phyloP scores from a whole-genome alignment of 768 basidiomycete species.

The Collybia nuda region DNA sequence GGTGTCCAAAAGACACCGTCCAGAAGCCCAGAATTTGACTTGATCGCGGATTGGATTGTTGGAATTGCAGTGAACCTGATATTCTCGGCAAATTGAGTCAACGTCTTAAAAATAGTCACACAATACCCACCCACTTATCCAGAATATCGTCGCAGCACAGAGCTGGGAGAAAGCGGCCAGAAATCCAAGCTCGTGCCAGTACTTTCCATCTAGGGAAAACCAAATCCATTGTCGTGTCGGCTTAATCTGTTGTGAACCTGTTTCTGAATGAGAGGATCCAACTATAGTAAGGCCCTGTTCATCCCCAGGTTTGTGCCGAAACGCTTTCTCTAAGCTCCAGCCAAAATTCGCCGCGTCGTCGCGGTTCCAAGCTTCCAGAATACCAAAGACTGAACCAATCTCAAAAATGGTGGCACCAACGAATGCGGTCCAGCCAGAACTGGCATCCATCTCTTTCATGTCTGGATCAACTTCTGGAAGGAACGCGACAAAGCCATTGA shows the following conservation, averaged over 20 bases:
- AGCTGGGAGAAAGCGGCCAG: slow-evolving; percentile 51
- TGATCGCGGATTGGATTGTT: slow-evolving; percentile 29
- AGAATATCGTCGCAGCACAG: slow-evolving; percentile 59
- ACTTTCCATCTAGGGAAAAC: slow-evolving; percentile 35
- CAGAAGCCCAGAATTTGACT: slow-evolving; percentile 23
- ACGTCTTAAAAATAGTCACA: not conserved
- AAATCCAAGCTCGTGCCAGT: slow-evolving; percentile 46
- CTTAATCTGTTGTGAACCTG: slow-evolving; percentile 13
- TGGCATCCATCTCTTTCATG: slow-evolving; percentile 27
- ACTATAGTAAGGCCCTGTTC: not conserved
- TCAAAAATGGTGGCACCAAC: slow-evolving; percentile 63
- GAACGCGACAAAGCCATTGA: slow-evolving; percentile 56
- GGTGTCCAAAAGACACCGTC: slow-evolving; percentile 63
- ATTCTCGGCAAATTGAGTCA: slow-evolving; percentile 11
- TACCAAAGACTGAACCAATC: slow-evolving; percentile 49
- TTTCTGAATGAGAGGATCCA: not conserved
- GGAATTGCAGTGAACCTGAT: slow-evolving; percentile 36
- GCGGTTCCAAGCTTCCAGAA: slow-evolving; percentile 56
- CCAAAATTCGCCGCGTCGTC: slow-evolving; percentile 39
- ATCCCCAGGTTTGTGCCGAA: slow-evolving; percentile 8
- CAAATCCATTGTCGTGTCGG: slow-evolving; percentile 30
- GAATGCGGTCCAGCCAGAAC: slow-evolving; percentile 48
- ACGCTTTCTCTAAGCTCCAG: slow-evolving; percentile 22
- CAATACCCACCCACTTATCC: slow-evolving; percentile 46
- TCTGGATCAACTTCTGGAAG: slow-evolving; percentile 39